Conservation (phyloP, 768 basidiomycete species). For the Cystofilobasidium macerans region DNA sequence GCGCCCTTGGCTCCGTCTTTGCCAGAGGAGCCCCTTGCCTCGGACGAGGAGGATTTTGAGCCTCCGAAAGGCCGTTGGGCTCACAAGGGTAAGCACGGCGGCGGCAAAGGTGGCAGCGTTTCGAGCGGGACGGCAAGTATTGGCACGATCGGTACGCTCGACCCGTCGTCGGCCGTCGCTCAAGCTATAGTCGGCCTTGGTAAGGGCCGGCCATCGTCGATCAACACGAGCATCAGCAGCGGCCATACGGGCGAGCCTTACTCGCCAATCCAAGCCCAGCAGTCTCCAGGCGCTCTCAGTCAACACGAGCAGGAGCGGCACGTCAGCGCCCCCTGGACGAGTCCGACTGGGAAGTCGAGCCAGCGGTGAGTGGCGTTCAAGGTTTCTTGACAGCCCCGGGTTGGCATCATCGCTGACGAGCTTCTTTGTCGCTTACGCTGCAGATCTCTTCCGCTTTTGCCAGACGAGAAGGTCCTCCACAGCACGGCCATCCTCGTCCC, state of each 20-base stretch:
- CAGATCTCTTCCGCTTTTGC: constrained; percentile 21
- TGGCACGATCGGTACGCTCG: constrained; percentile 11
- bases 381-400: too few relatives aligned
- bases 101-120: constrained; percentile 14
- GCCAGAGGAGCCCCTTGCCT: not conserved
- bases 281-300: not conserved
- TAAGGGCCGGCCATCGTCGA: constrained; percentile 4
- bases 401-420: not conserved
- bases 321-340: constrained; percentile 24
- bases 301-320: not conserved
- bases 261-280: not conserved
- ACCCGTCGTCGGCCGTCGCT: constrained; percentile 9
- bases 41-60: constrained; percentile 18
- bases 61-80: constrained; percentile 19
- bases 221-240: constrained; percentile 8
- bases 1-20: too few relatives aligned
- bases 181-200: constrained; percentile 3
- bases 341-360: constrained; percentile 9
- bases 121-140: constrained; percentile 23
- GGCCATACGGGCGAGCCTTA: not conserved
- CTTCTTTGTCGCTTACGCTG: not conserved
- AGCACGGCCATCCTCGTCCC: constrained; percentile 17
- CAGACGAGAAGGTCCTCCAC: constrained; percentile 20
- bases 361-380: constrained; percentile 3
- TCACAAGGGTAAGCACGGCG: not conserved